These are phyloP conservation scores for Oehlia diaphana DNA, from an alignment of 192 early-diverging fungal genomes.

Conservation along the genomic window DNA sequence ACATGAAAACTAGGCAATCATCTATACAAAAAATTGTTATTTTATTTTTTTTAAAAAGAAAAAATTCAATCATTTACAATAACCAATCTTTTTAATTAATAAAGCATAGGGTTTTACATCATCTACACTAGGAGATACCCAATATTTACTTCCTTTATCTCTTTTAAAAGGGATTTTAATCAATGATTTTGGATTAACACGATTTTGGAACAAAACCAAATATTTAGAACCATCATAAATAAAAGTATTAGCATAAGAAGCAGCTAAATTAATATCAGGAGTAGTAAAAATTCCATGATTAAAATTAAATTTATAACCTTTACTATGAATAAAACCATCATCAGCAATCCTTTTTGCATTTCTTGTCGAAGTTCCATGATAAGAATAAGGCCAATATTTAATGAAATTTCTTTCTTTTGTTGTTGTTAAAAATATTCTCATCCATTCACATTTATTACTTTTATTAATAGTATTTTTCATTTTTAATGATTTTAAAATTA, in stretches of 20 bases:
- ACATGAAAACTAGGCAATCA: too few species aligned
- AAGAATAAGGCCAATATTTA: not conserved
- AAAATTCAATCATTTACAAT: not conserved
- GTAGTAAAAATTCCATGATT: constrained; percentile 9
- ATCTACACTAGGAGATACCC: not conserved
- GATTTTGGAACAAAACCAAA: constrained; percentile 6
- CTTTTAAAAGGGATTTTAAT: not conserved
- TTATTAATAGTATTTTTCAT: not conserved
- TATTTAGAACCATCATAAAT: not conserved
- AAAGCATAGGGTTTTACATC: not conserved
- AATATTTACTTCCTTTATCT: not conserved
- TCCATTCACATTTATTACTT: not conserved
- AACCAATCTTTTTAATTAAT: not conserved
- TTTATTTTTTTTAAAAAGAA: too few species aligned
- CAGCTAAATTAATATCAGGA: not conserved
- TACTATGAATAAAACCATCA: not conserved
- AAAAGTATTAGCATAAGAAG: not conserved
- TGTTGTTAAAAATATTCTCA: not conserved
- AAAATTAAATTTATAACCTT: not conserved
- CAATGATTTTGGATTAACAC: constrained; percentile 3
- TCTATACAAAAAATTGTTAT: too few species aligned
- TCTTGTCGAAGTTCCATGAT: not conserved
- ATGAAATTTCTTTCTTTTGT: not conserved
- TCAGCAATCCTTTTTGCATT: not conserved
- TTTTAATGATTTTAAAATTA: not conserved